A percentile compares a stretch with the other conserved stretches of the same genome.
Conservation (phyloP, 768 basidiomycete genomes). For the Suillus hirtellus region DNA sequence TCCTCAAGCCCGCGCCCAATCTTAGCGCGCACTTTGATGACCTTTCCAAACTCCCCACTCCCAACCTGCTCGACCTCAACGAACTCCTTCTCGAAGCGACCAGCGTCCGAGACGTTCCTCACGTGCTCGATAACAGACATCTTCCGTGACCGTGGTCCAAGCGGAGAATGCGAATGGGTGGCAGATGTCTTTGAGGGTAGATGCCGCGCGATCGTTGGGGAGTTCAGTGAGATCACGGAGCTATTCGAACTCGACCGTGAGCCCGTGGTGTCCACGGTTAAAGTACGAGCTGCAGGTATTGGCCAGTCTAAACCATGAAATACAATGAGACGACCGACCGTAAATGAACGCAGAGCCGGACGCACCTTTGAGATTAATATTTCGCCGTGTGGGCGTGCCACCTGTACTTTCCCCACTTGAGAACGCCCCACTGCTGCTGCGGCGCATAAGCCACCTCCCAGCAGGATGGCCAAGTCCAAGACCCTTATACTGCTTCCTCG, state of each 20-base stretch:
- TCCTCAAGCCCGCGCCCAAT: conserved; percentile 39
- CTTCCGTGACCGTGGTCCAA: conserved; percentile 21
- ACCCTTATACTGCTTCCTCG: conserved; percentile 56
- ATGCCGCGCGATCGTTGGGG: conserved; percentile 44
- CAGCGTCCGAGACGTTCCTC: conserved; percentile 44
- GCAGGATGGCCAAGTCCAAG: conserved; percentile 66
- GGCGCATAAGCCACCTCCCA: conserved; percentile 61
- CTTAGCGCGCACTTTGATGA: conserved; percentile 80
- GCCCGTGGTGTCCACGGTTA: conserved; percentile 48
- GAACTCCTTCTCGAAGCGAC: conserved; percentile 81
- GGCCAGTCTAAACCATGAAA: conserved; percentile 49
- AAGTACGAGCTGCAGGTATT: conserved; percentile 47
- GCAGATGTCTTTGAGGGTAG: conserved; percentile 23
- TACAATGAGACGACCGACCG: neutral
- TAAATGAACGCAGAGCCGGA: neutral
- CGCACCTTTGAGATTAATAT: conserved; percentile 42
- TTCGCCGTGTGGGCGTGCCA: conserved; percentile 63
- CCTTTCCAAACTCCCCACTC: conserved; percentile 91
- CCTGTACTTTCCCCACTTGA: conserved; percentile 67
- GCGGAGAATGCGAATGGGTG: conserved; percentile 4
- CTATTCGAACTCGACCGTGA: conserved; percentile 60
- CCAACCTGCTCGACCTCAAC: conserved; percentile 80
- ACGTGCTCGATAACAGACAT: conserved; percentile 21
- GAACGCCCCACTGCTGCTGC: conserved; percentile 81
- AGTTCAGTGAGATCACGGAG: conserved; percentile 46